Percentiles rank a stretch among this genome's conserved stretches.
phyloP scores from a whole-genome alignment of 2,329 filamentous ascomycete genomes.

The Nigrospora oryzae region DNA sequence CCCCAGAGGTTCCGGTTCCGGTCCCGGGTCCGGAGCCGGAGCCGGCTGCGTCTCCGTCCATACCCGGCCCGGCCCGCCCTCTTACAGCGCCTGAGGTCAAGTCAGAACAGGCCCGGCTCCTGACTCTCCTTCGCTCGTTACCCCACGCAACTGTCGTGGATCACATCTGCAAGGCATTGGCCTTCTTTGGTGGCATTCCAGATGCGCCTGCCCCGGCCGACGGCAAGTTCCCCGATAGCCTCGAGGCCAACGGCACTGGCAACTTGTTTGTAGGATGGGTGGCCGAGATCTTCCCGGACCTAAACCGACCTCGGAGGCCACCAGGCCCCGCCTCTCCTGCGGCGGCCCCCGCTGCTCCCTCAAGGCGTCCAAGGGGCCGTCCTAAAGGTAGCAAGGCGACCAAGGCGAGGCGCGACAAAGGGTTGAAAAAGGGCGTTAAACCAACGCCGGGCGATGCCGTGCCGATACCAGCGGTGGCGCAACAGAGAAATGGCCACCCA shows the following conservation, averaged over 20 bases:
- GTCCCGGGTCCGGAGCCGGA: constrained; percentile 2
- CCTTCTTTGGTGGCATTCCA: constrained; percentile 55
- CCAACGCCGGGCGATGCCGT: constrained; percentile 10
- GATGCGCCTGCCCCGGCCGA: constrained; percentile 41
- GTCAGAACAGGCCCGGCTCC: constrained; percentile 48
- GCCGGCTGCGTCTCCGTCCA: background rate
- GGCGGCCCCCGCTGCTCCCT: constrained; percentile 7
- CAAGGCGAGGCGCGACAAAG: constrained; percentile 39
- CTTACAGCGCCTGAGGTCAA: constrained; percentile 43
- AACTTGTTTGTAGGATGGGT: constrained; percentile 53
- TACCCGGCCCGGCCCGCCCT: constrained; percentile 7
- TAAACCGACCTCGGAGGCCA: constrained; percentile 20
- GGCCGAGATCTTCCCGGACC: constrained; percentile 51
- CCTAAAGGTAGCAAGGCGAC: constrained; percentile 48
- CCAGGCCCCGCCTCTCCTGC: constrained; percentile 8
- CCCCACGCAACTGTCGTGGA: constrained; percentile 50
- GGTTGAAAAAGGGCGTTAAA: constrained; percentile 35
- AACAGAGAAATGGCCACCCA: constrained; percentile 7
- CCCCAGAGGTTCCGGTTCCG: background rate
- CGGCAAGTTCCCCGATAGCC: constrained; percentile 46
- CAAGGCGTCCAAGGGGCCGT: constrained; percentile 40
- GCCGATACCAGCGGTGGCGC: constrained; percentile 9
- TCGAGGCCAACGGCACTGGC: constrained; percentile 46
- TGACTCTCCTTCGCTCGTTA: constrained; percentile 47
- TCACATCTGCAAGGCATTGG: constrained; percentile 52